Evolutionary conservation across 441 rosid species (phyloP).

Genomic region (Monsonia emarginata): DNA sequence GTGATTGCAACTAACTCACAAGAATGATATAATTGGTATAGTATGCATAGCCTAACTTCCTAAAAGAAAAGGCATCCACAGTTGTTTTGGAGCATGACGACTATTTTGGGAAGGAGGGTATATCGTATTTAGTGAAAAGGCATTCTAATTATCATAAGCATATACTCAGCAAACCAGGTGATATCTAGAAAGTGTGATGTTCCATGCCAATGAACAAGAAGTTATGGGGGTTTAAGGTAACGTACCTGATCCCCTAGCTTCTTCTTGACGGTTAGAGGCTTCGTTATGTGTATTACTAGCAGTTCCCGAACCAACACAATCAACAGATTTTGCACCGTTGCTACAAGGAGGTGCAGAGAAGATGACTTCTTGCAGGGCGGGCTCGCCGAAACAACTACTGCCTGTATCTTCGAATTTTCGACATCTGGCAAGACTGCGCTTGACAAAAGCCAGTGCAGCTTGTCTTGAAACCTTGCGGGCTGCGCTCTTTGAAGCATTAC

Average conservation of each 20-base stretch:
- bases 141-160: background rate
- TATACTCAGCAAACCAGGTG: background rate
- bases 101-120: too few relatives aligned
- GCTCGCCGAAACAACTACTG: constrained; percentile 45
- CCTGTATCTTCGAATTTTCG: constrained; percentile 45
- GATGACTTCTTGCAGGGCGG: constrained; percentile 38
- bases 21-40: too few relatives aligned
- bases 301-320: constrained; percentile 13
- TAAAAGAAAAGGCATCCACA: too few relatives aligned
- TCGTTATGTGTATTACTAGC: constrained; percentile 17
- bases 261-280: constrained; percentile 17
- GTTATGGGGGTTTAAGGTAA: background rate
- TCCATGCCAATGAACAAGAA: too few relatives aligned
- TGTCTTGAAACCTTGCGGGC: constrained; percentile 40
- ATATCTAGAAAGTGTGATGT: too few relatives aligned
- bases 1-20: too few relatives aligned
- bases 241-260: constrained; percentile 26
- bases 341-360: constrained; percentile 24
- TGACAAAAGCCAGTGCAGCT: constrained; percentile 38
- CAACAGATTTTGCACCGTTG: constrained; percentile 21
- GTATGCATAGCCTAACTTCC: too few relatives aligned
- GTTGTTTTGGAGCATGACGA: too few relatives aligned
- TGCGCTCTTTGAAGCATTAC: constrained; percentile 31
- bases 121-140: too few relatives aligned
- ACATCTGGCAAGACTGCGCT: constrained; percentile 47